Evolutionary conservation across 345 rosid genomes (phyloP).

Genomic region (Dovyalis caffra): DNA sequence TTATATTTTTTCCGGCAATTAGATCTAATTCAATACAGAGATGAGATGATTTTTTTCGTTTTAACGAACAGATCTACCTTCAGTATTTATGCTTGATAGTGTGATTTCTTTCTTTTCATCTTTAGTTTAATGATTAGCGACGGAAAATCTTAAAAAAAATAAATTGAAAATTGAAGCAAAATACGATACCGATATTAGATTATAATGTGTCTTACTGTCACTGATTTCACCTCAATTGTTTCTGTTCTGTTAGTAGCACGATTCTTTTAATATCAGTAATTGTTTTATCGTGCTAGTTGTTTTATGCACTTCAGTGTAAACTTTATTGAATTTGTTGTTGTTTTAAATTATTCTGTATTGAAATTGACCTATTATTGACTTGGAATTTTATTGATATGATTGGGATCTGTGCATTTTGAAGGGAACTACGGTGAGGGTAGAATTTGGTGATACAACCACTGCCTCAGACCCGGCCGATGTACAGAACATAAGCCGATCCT

Average conservation of each 20-base stretch:
- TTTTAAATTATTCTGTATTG: too few relatives aligned
- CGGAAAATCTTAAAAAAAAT: too few relatives aligned
- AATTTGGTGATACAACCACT: constrained; percentile 78
- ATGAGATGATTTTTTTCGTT: neutral
- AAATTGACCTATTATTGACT: neutral
- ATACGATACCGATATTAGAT: neutral
- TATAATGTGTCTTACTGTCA: neutral
- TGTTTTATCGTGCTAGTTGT: too few relatives aligned
- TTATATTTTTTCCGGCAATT: neutral
- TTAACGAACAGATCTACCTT: neutral
- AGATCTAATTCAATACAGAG: neutral
- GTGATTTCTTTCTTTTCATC: too few relatives aligned
- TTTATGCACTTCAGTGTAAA: too few relatives aligned
- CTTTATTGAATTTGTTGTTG: too few relatives aligned
- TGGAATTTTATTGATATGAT: neutral
- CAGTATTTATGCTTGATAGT: neutral
- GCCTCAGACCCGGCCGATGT: constrained; percentile 66
- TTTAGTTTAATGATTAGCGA: neutral
- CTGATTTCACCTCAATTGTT: too few relatives aligned
- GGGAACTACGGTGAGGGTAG: constrained; percentile 98
- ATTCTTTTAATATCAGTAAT: too few relatives aligned
- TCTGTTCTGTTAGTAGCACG: too few relatives aligned
- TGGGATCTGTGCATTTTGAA: constrained; percentile 22
- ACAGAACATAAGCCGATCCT: constrained; percentile 59
- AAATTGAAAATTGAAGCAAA: too few relatives aligned